Evolutionary conservation across 2,329 filamentous ascomycete species (phyloP).

Genomic region (Stachybotrys chlorohalonatus): DNA sequence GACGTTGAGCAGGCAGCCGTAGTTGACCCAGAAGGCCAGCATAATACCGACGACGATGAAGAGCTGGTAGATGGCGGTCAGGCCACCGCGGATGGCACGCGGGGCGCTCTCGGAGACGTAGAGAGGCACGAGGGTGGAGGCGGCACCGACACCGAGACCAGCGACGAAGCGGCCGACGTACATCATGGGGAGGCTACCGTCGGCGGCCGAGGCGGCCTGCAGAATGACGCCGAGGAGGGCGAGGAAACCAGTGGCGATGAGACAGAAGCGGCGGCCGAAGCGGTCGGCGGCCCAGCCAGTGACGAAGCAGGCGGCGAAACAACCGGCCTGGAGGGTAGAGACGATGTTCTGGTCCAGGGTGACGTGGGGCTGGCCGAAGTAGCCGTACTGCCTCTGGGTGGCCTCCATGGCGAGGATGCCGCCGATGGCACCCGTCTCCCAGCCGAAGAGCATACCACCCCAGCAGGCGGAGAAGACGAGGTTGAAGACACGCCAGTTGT

Average conservation of each 20-base stretch:
- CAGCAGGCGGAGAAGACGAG: conserved; percentile 59
- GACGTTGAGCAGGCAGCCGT: conserved; percentile 38
- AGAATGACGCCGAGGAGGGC: conserved; percentile 54
- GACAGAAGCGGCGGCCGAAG: conserved; percentile 43
- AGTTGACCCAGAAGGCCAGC: conserved; percentile 41
- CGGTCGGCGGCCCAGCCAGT: conserved; percentile 44
- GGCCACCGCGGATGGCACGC: conserved; percentile 38
- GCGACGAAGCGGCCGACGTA: conserved; percentile 54
- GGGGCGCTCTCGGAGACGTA: conserved; percentile 42
- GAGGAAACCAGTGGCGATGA: conserved; percentile 48
- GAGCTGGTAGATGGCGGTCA: conserved; percentile 41
- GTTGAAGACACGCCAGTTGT: conserved; percentile 59
- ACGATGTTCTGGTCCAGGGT: conserved; percentile 58
- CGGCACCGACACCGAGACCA: conserved; percentile 40
- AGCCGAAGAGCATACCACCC: conserved; percentile 47
- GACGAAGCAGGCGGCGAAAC: conserved; percentile 54
- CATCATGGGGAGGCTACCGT: conserved; percentile 50
- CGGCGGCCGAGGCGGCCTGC: conserved; percentile 46
- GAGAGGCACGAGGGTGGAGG: conserved; percentile 33
- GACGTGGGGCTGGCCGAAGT: conserved; percentile 22
- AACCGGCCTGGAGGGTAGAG: conserved; percentile 61
- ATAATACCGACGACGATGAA: conserved; percentile 37
- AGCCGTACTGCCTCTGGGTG: conserved; percentile 39
- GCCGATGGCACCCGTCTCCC: conserved; percentile 56
- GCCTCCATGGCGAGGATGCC: conserved; percentile 53